Percentiles rank a stretch among this genome's conserved stretches.
Conservation (phyloP, 2,329 filamentous ascomycete species). For the Fusarium sp. region DNA sequence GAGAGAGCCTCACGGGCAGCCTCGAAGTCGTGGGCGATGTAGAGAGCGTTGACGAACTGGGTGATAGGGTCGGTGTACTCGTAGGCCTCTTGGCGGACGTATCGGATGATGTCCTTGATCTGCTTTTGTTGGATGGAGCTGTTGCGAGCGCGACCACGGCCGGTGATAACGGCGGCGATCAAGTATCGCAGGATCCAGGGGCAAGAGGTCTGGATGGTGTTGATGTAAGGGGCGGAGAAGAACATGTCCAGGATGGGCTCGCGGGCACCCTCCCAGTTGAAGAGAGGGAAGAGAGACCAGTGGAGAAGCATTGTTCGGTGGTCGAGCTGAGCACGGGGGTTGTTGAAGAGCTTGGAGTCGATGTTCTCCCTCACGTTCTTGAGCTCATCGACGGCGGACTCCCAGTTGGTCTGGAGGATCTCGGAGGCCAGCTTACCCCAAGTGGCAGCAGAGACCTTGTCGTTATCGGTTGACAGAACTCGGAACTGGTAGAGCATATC, state of each 20-base stretch:
- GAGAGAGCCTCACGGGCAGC: conserved; percentile 90
- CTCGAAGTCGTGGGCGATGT: conserved; percentile 88
- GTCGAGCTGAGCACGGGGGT: conserved; percentile 92
- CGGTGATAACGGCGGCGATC: conserved; percentile 92
- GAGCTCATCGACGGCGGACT: conserved; percentile 89
- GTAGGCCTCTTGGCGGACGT: conserved; percentile 96
- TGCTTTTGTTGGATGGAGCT: conserved; percentile 94
- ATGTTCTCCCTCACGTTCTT: conserved; percentile 92
- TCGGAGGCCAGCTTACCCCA: conserved; percentile 98
- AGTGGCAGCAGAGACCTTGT: conserved; percentile 93
- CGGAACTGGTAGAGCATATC: conserved; percentile 98
- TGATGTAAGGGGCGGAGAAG: conserved; percentile 98
- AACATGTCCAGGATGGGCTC: conserved; percentile 94
- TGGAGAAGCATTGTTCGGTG: conserved; percentile 98
- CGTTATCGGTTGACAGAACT: conserved; percentile 96
- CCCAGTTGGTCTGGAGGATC: conserved; percentile 96
- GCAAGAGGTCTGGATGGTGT: conserved; percentile 98
- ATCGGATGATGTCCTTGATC: conserved; percentile 94
- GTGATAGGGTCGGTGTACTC: conserved; percentile 97
- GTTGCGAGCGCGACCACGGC: conserved; percentile 83
- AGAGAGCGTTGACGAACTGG: conserved; percentile 94
- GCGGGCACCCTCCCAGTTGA: conserved; percentile 93
- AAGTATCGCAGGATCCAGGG: conserved; percentile 97
- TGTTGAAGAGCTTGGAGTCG: conserved; percentile 95
- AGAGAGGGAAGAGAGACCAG: conserved; percentile 98